phyloP scores from a whole-genome alignment of 2,329 filamentous ascomycete species.

The Fusarium denticulatum region DNA sequence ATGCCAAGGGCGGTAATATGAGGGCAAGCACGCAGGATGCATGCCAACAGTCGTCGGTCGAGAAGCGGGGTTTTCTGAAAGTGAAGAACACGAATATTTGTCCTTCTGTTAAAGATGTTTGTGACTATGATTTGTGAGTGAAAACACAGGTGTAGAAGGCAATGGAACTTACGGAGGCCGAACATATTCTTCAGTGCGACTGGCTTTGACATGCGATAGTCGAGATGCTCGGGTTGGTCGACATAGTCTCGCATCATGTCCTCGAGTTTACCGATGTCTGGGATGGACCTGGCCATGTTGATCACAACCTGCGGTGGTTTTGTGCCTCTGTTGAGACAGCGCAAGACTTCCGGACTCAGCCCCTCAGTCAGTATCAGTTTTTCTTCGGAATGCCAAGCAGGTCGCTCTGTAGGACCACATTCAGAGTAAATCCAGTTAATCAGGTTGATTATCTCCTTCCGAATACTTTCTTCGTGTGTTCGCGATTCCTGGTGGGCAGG shows the following conservation, averaged over 20 bases:
- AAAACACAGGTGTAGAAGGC: neutral
- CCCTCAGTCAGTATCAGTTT: neutral
- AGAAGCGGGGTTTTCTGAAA: slow-evolving; percentile 46
- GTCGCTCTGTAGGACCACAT: neutral
- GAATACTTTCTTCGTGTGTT: neutral
- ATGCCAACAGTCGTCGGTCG: slow-evolving; percentile 48
- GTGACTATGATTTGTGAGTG: slow-evolving; percentile 40
- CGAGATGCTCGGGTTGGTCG: neutral
- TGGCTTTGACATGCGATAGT: slow-evolving; percentile 21
- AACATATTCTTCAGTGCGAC: slow-evolving; percentile 13
- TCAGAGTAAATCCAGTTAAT: neutral
- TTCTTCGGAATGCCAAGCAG: neutral
- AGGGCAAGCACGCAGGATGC: slow-evolving; percentile 48
- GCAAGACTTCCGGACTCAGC: neutral
- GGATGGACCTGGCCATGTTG: slow-evolving; percentile 15
- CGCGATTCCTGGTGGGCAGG: neutral
- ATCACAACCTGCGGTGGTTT: slow-evolving; percentile 2
- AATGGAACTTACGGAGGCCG: slow-evolving; percentile 37
- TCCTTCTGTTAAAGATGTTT: slow-evolving; percentile 28
- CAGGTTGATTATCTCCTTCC: neutral
- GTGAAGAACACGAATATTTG: slow-evolving; percentile 41
- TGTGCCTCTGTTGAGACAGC: neutral
- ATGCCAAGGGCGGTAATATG: slow-evolving; percentile 48
- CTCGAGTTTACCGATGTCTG: neutral
- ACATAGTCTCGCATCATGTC: neutral